Base-by-base conservation (phyloP, 2,329 filamentous ascomycete genomes). In the Simplicillium sp. region DNA sequence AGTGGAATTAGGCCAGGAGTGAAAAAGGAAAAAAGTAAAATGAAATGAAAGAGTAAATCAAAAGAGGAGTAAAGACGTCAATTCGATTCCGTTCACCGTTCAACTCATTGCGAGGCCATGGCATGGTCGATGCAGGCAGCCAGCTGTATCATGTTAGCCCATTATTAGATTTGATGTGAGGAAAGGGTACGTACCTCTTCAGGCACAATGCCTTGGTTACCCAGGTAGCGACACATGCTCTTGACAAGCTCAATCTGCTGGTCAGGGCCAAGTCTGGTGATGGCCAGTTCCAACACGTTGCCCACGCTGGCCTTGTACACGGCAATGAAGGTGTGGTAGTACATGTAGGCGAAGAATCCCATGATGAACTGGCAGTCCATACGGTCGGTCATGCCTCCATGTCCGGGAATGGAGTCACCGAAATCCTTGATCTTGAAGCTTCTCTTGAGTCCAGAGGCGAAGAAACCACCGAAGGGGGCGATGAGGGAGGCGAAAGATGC, bases 291-390 rank as follows among this genome's bases (percentile, higher is more conserved):
- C 51, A 98, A 84, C 29, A 98, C 84, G 41, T 79, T 80, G 15
- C 90, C 92, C 15, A 95, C 82, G 42, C 74, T 87, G 32, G 84
- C 80, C 62, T 90, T 87, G 70, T 95, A 80, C 7, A 87, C 73
- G 4, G 89, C 89, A 55, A 98, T 90, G 61, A 98, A 98, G 56
- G 85, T 92, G 61, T 96, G 89, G 66, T 94, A 98, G 67, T 98
- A 98, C 76, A 98, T 89, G 69, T 88, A 97, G 13, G 90, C 80
- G 55, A 98, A 97, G 65, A 95, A 92, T 8, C 92, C 92, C 92
- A 98, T 98, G 69, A 97, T 97, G 67, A 98, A 98, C 59, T 98
- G 92, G 62, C 92, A 98, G 59, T 98, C 92, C 90, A 98, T 97
- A 46, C 92, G 85, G 60, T 98, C 92, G 13, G 92, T 98, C 68